Evolutionary conservation across 2,329 filamentous ascomycete genomes (phyloP), one percentile per base, ranked within the genome.

Genomic region (Colletotrichum sidae): DNA sequence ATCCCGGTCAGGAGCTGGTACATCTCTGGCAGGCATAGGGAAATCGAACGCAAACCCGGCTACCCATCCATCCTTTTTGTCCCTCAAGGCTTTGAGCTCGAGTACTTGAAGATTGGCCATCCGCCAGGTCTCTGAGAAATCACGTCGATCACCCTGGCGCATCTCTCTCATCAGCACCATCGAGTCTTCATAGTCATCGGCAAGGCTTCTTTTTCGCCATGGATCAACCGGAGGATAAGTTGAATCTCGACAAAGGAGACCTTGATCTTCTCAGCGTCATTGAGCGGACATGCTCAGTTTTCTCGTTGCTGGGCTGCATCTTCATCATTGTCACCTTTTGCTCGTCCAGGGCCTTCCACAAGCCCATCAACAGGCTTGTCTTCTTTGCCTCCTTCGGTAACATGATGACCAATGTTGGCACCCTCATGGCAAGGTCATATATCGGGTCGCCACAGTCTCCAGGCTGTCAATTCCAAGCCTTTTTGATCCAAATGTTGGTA

Each of bases 381-480:
- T 95, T 96, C 76, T 96, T 91, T 75, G 92, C 93, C 7, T 91
- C 91, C 0, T 91, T 92, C 72, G 93, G 92, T 8, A 96, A 97
- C 72, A 83, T 95, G 70, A 82, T 94, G 77, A 88, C 87, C 67
- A 95, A 93, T 74, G 84, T 93, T 15, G 92, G 89, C 1, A 94
- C 92, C 0, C 77, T 95, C 39, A 92, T 95, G 72, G 89, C 90
- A 0, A 84, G 86, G 41, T 82, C 84, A 1, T 91, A 88, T 44
- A 78, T 92, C 7, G 69, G 72, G 2, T 72, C 79, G 8, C 77
- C 82, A 1, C 68, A 78, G 13, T 84, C 83, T 0, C 82, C 83
- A 12, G 82, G 86, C 7, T 90, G 92, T 73, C 89, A 93, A 73
- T 85, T 92, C 25, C 93, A 97, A 72, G 92, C 81, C 1, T 91